These are phyloP conservation scores for Cornus suecica DNA, from an alignment of 148 eudicot genomes.

Conservation along the genomic window DNA sequence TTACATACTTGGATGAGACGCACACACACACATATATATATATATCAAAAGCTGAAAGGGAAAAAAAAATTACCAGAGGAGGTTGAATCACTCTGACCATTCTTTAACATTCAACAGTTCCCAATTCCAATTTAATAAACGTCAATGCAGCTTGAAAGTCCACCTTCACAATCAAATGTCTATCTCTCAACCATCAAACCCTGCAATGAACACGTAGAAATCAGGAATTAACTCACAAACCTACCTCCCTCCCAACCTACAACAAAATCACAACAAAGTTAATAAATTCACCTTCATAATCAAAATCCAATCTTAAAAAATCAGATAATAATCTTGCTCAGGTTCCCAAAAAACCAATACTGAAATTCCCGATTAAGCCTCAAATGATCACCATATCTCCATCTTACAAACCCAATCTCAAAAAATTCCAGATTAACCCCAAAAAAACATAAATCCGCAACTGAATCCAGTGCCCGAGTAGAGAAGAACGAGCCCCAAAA, in stretches of 20 bases:
- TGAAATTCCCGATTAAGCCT: conserved; percentile 1
- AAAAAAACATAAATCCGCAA: background rate
- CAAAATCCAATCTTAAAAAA: conserved; percentile 5
- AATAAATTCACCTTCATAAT: conserved; percentile 10
- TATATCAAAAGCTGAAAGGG: background rate
- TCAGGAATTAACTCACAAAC: conserved; percentile 10
- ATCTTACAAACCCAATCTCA: background rate
- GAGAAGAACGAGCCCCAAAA: background rate
- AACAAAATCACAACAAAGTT: background rate
- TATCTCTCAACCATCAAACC: conserved; percentile 14
- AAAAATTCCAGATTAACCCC: background rate
- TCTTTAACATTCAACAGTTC: conserved; percentile 17
- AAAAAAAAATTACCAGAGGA: conserved; percentile 49
- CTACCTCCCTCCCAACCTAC: background rate
- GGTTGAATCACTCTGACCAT: conserved; percentile 78
- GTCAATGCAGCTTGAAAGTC: conserved; percentile 27
- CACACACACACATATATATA: background rate
- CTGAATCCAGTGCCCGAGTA: background rate
- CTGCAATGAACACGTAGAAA: background rate
- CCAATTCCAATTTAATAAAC: conserved; percentile 9
- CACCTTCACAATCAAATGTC: conserved; percentile 20
- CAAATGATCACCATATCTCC: background rate
- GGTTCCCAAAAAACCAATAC: background rate
- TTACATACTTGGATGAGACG: too few relatives aligned
- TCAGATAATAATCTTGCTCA: background rate